These are phyloP conservation scores for Fusarium haematococcum DNA, from an alignment of 2,329 filamentous ascomycete genomes.

Conservation along the genomic window DNA sequence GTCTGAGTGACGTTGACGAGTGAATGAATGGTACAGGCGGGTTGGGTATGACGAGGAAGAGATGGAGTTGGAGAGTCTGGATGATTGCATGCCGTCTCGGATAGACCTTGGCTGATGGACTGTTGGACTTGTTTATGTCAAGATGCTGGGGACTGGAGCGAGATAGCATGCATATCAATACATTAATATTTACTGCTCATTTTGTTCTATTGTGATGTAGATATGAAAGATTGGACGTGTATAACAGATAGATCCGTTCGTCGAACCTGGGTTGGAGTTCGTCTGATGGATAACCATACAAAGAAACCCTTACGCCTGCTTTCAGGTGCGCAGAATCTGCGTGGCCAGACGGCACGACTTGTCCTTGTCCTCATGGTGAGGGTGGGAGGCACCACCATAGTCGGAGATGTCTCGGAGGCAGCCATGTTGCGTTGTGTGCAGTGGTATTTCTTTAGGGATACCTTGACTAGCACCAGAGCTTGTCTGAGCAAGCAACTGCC, in stretches of 20 bases:
- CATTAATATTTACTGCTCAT: neutral
- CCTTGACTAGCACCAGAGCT: neutral
- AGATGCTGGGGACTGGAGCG: neutral
- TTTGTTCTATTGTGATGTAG: neutral
- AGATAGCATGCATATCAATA: constrained; percentile 17
- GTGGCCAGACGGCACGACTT: neutral
- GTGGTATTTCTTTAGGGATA: neutral
- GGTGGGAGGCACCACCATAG: neutral
- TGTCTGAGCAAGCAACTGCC: neutral
- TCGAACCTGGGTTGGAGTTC: neutral
- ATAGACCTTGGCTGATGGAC: neutral
- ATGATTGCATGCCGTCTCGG: neutral
- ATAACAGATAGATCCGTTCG: constrained; percentile 15
- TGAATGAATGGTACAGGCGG: neutral
- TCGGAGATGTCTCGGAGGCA: neutral
- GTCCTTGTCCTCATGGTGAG: neutral
- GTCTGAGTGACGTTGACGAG: neutral
- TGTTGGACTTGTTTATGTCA: neutral
- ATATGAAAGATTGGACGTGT: constrained; percentile 2
- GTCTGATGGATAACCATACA: neutral
- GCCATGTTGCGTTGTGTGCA: neutral
- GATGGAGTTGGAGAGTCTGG: neutral
- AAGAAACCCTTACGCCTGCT: constrained; percentile 6
- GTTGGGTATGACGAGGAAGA: neutral
- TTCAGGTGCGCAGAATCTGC: constrained; percentile 8